phyloP scores from a whole-genome alignment of 2,329 filamentous ascomycete genomes.

The Pezicula radicicola region DNA sequence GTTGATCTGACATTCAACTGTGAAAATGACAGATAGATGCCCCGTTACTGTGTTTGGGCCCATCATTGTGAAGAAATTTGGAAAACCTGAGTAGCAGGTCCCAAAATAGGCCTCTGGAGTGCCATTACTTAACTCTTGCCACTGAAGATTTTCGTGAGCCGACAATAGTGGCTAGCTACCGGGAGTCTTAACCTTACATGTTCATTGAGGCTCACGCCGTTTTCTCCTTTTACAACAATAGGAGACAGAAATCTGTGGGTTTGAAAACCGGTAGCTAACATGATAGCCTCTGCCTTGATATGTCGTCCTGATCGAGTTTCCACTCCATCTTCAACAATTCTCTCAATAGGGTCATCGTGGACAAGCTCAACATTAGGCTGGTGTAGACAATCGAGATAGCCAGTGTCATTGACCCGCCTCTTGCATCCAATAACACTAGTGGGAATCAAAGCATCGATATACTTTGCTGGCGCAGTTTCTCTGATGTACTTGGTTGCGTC shows the following conservation, averaged over 20 bases:
- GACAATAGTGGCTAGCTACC: no score
- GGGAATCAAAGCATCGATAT: conserved; percentile 55
- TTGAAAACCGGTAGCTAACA: conserved; percentile 39
- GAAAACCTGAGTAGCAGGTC: no score
- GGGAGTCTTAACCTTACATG: no score
- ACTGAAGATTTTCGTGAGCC: no score
- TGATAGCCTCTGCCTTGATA: conserved; percentile 23
- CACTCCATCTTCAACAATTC: conserved; percentile 25
- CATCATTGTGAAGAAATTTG: no score
- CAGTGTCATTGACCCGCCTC: conserved; percentile 24
- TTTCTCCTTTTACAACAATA: conserved; percentile 42
- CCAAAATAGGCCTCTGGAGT: no score
- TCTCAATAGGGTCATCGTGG: neutral
- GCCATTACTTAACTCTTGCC: no score
- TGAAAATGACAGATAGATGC: neutral
- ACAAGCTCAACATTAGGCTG: conserved; percentile 34
- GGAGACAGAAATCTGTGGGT: conserved; percentile 49
- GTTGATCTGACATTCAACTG: conserved; percentile 47
- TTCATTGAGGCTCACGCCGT: conserved; percentile 20
- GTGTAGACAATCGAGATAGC: conserved; percentile 39
- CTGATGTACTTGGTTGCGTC: conserved; percentile 30
- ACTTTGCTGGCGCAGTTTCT: conserved; percentile 48
- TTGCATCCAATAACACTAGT: conserved; percentile 31
- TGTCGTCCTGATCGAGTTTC: conserved; percentile 35
- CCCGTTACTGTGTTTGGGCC: neutral